phyloP scores from a whole-genome alignment of 2,329 filamentous ascomycete species.

The Trichophyton simii region DNA sequence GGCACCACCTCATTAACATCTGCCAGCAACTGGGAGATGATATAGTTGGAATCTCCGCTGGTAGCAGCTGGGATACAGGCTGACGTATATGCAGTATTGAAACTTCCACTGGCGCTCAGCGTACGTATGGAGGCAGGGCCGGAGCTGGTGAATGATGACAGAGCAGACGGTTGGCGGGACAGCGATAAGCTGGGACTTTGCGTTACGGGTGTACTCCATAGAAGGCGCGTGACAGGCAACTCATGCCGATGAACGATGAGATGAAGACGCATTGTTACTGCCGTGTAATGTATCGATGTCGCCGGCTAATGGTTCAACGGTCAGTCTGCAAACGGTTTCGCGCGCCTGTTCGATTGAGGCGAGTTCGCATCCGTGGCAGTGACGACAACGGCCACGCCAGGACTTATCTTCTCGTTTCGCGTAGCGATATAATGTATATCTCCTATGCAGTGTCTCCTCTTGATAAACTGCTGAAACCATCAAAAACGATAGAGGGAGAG shows the following conservation, averaged over 20 bases:
- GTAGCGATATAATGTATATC: not conserved
- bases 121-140: constrained; percentile 21
- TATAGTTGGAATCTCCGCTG: constrained; percentile 41
- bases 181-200: constrained; percentile 13
- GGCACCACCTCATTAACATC: constrained; percentile 70
- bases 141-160: constrained; percentile 20
- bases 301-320: not conserved
- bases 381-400: not conserved
- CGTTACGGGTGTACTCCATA: constrained; percentile 50
- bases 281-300: not conserved
- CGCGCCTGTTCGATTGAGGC: not conserved
- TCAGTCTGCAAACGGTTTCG: not conserved
- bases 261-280: constrained; percentile 52
- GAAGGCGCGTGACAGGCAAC: constrained; percentile 57
- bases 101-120: constrained; percentile 25
- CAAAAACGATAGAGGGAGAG: too few species aligned
- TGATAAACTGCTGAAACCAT: not conserved
- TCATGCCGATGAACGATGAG: constrained; percentile 60
- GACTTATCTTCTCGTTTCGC: not conserved
- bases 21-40: constrained; percentile 62
- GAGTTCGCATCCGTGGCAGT: not conserved
- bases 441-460: not conserved
- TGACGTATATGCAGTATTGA: constrained; percentile 13
- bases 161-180: constrained; percentile 13
- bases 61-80: not conserved